Conservation (phyloP, 768 basidiomycete species). For the Psilocybe subaeruginosa region DNA sequence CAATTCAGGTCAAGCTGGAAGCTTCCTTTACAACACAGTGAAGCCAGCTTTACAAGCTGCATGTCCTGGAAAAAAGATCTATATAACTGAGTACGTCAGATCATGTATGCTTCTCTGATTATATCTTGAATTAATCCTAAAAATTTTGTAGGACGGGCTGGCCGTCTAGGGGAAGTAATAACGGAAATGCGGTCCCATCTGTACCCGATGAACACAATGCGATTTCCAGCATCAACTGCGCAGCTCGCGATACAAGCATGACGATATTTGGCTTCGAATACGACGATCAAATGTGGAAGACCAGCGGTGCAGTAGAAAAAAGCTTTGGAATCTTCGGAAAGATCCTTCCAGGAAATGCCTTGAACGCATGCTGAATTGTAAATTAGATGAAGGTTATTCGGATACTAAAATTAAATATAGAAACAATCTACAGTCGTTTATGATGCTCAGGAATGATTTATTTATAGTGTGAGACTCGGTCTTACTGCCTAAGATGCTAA, state of each 20-base stretch:
- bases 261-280: conserved; percentile 44
- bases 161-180: conserved; percentile 37
- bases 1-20: conserved; percentile 33
- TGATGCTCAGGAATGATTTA: too few relatives aligned
- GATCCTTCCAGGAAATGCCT: conserved; percentile 15
- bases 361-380: neutral
- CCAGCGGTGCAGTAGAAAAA: conserved; percentile 33
- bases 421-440: neutral
- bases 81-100: conserved; percentile 38
- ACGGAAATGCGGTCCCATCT: conserved; percentile 34
- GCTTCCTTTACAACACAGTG: conserved; percentile 41
- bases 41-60: conserved; percentile 36
- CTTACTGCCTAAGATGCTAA: too few relatives aligned
- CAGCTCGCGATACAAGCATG: conserved; percentile 33
- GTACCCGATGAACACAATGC: conserved; percentile 35
- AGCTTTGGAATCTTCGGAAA: conserved; percentile 45
- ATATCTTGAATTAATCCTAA: neutral
- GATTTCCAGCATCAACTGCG: conserved; percentile 39
- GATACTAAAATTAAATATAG: neutral
- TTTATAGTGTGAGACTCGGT: too few relatives aligned
- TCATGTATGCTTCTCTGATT: neutral
- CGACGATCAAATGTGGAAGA: conserved; percentile 43
- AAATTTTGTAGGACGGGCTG: conserved; percentile 35
- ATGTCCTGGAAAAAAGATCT: conserved; percentile 40
- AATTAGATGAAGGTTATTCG: neutral